Base-by-base conservation (phyloP, 257 asterid genomes). In the Scutellaria galericulata region DNA sequence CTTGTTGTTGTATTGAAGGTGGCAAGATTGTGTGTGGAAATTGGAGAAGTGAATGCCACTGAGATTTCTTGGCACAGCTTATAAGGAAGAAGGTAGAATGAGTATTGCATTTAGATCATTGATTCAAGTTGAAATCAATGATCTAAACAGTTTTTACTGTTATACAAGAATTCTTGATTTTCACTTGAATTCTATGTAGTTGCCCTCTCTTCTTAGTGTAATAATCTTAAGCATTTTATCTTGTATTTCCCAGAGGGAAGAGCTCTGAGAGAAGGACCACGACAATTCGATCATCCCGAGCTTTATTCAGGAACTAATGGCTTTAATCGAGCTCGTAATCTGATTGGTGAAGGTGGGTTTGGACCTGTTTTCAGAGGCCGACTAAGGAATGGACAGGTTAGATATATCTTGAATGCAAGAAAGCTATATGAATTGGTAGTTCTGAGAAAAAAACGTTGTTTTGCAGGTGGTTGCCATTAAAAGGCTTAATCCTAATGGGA, bases 271-370 rank as follows among this genome's bases (percentile, higher is more conserved):
- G 75, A 68, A 73, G 79, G 97, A 64, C 96, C 98, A 13, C 96
- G 88, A 76, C 86, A 87, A 59, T 95, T 95, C 87, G 90, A 96
- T 53, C 88, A 90, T 66, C 96, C 91, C 58, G 97, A 92, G 77
- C 97, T 95, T 75, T 94, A 91, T 55, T 80, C 88, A 81, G 98
- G 96, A 47, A 92, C 99, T 7, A 81, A 83, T 72, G 88, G 90
- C 81, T 95, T 95, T 75, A 87, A 86, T 78, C 85, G 80, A 1
- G 99, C 90, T 80, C 82, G 83, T 75, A 24, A 24, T 24, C 77
- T 88, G 78, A 79, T 95, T 47, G 99, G 99, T 47, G 97, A 90
- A 84, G 99, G 99, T 82, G 98, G 99, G 45, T 95, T 95, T 67
- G 99, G 98, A 42, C 94, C 91, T 61, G 98, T 95, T 67, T 90